Base-by-base conservation (phyloP, 768 basidiomycete genomes). In the Gloeostereum incarnatum region DNA sequence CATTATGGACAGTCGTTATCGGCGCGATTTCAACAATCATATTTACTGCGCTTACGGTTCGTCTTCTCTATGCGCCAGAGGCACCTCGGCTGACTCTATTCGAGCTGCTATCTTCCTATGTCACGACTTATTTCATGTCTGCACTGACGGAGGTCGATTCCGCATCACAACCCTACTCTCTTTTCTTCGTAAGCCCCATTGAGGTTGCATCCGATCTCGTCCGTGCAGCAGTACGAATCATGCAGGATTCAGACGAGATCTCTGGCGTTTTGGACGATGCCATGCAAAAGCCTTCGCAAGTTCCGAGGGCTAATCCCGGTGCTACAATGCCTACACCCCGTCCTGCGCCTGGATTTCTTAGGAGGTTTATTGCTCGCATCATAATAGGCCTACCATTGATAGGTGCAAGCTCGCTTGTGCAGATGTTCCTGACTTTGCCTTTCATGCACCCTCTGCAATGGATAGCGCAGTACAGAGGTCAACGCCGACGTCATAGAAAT, bases 351-450 rank as follows among this genome's bases (percentile, higher is more conserved):
- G 63, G 78, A 25, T 41, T 84, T 27, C 27, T 86, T 7, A 62
- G 58, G 41, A 62, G 68, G 22, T 73, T 87, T 46, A 44, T 82
- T 37, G 74, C 71, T 29, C 76, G 85, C n/a, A 81, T 89, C 53
- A 47, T 89, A 9, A 54, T 90, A 18, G 87, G 87, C 17, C 62
- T 89, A 10, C 85, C 87, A 20, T 66, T 88, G 40, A 69, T 90
- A 9, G 85, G 86, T 7, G 83, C 81, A 27, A 75, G 75, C 14
- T 87, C 82, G 11, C 56, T 89, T 30, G 70, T 86, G 13, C 81
- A 84, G 38, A 73, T 85, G 72, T 56, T 89, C 11, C 44, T 78
- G 8, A 73, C 81, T 3, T 53, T 78, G 5, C 81, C 77, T 17
- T 55, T 81, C 40, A 63, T 84, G 32, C 75, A 69, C 0, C 83